Conservation (phyloP, 2,329 filamentous ascomycete species). For the Xylaria sp. region DNA sequence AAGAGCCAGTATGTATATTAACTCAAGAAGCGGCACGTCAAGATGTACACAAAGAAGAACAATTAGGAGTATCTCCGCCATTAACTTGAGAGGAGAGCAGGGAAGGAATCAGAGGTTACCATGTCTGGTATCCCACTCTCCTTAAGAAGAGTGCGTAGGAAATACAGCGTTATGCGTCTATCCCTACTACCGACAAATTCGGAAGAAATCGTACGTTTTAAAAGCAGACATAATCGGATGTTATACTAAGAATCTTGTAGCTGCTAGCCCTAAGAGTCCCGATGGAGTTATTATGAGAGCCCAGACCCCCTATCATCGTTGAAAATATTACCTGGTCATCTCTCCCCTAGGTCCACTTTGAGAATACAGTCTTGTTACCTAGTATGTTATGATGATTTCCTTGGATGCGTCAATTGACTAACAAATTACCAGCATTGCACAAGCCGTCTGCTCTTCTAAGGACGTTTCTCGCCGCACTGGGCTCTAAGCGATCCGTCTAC, state of each 20-base stretch:
- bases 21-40: slow-evolving; percentile 32
- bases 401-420: background rate
- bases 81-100: slow-evolving; percentile 7
- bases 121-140: slow-evolving; percentile 12
- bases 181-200: slow-evolving; percentile 23
- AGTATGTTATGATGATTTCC: background rate
- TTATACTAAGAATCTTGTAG: slow-evolving; percentile 4
- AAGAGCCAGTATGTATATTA: slow-evolving; percentile 25
- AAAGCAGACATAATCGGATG: background rate
- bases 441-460: background rate
- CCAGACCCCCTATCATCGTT: background rate
- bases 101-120: slow-evolving; percentile 13
- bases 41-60: slow-evolving; percentile 6
- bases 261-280: background rate
- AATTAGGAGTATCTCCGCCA: slow-evolving; percentile 13
- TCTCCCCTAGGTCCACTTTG: slow-evolving; percentile 30
- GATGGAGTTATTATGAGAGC: background rate
- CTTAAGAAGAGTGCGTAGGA: background rate
- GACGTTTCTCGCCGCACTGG: background rate
- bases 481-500: background rate
- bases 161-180: slow-evolving; percentile 20
- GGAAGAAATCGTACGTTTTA: slow-evolving; percentile 12
- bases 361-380: slow-evolving; percentile 5
- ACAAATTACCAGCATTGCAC: background rate
- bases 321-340: slow-evolving; percentile 4